These are phyloP conservation scores for Solanum tacnaense DNA, from an alignment of 257 asterid species.

Conservation along the genomic window DNA sequence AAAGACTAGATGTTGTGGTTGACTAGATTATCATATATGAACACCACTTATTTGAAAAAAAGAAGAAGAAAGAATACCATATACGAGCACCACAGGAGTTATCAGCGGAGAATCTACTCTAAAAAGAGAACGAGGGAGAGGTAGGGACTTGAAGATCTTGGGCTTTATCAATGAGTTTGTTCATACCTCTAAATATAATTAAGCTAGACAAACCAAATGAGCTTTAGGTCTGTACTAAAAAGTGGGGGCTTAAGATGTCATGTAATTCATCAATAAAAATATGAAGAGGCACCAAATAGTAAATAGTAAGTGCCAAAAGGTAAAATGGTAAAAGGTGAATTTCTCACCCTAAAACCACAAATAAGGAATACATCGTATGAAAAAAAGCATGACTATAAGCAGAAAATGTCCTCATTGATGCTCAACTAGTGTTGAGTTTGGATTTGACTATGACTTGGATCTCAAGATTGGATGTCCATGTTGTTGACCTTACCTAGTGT, in stretches of 20 bases:
- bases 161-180: background rate
- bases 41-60: background rate
- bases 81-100: background rate
- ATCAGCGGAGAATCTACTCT: background rate
- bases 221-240: background rate
- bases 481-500: background rate
- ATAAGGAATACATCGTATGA: background rate
- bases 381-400: background rate
- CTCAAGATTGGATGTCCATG: background rate
- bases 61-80: background rate
- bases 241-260: background rate
- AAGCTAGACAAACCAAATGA: background rate
- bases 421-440: background rate
- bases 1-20: background rate
- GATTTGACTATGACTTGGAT: background rate
- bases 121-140: background rate
- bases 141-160: background rate
- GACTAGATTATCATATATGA: background rate
- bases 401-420: background rate
- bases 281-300: background rate
- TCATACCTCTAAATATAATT: background rate
- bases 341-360: background rate
- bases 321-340: background rate
- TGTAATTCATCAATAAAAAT: background rate
- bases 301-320: background rate